Conservation (phyloP, 208 protist genomes). For the Trypanosoma grayi region DNA sequence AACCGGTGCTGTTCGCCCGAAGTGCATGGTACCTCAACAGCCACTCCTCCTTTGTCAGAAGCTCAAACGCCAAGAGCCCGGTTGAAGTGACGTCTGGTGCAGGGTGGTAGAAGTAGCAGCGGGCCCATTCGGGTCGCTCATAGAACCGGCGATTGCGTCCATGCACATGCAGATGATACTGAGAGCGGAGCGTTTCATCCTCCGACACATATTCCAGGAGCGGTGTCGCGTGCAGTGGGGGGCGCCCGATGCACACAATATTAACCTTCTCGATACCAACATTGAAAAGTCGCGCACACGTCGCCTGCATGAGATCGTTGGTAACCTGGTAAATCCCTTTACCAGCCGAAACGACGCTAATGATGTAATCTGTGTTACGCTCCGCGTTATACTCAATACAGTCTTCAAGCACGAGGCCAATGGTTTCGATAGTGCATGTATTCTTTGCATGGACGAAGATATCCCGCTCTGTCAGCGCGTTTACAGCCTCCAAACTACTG, state of each 20-base stretch:
- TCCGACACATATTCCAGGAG: conserved; percentile 71
- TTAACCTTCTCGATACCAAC: conserved; percentile 66
- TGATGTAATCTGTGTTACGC: conserved; percentile 48
- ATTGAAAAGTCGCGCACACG: conserved; percentile 63
- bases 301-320: conserved; percentile 68
- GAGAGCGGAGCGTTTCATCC: conserved; percentile 64
- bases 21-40: conserved; percentile 19
- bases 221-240: conserved; percentile 75
- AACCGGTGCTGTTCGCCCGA: neutral
- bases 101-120: conserved; percentile 70
- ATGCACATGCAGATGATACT: conserved; percentile 59
- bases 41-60: conserved; percentile 77
- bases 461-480: conserved; percentile 36
- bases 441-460: conserved; percentile 71
- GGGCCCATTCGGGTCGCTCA: conserved; percentile 68
- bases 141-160: conserved; percentile 33
- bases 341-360: conserved; percentile 80
- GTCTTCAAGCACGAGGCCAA: conserved; percentile 69
- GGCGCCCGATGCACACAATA: conserved; percentile 79
- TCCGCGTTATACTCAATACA: conserved; percentile 54
- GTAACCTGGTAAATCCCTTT: conserved; percentile 73
- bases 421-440: conserved; percentile 71
- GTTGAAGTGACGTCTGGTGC: conserved; percentile 26
- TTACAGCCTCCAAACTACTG: neutral
- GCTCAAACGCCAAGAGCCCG: conserved; percentile 49